Evolutionary conservation across 2,329 filamentous ascomycete species (phyloP).

Genomic region (Phialemonium atrogriseum): DNA sequence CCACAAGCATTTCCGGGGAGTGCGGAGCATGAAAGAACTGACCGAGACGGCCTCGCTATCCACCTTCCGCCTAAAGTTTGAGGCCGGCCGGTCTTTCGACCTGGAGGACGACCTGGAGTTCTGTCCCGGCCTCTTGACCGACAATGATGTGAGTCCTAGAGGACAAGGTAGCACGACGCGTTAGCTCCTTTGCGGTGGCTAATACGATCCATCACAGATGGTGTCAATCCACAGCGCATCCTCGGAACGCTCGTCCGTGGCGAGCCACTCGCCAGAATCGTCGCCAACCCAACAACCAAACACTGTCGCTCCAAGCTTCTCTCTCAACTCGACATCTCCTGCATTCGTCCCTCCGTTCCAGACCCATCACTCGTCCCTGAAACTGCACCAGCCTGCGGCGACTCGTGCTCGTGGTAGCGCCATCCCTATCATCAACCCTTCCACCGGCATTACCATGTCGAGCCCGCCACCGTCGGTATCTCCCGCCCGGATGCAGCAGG

Average conservation of each 20-base stretch:
- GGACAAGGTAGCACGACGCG: background rate
- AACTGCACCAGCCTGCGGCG: slow-evolving; percentile 84
- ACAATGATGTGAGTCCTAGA: slow-evolving; percentile 72
- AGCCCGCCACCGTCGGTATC: slow-evolving; percentile 74
- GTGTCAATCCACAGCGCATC: slow-evolving; percentile 83
- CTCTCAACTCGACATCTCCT: slow-evolving; percentile 59
- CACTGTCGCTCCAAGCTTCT: slow-evolving; percentile 69
- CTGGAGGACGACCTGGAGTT: slow-evolving; percentile 95
- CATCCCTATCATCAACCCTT: slow-evolving; percentile 96
- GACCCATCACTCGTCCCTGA: slow-evolving; percentile 57
- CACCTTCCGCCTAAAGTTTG: slow-evolving; percentile 79
- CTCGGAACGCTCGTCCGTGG: slow-evolving; percentile 90
- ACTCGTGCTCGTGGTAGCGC: slow-evolving; percentile 78
- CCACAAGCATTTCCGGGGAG: slow-evolving; percentile 79
- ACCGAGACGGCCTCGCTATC: slow-evolving; percentile 68
- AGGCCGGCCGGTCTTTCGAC: slow-evolving; percentile 88
- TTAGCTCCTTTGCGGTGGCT: slow-evolving; percentile 13
- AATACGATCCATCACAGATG: slow-evolving; percentile 48
- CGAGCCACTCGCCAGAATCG: slow-evolving; percentile 85
- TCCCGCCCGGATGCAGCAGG: slow-evolving; percentile 46
- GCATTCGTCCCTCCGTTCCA: slow-evolving; percentile 61
- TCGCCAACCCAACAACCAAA: slow-evolving; percentile 86
- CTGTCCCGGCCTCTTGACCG: slow-evolving; percentile 84
- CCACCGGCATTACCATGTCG: slow-evolving; percentile 77
- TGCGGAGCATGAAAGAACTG: slow-evolving; percentile 79